Evolutionary conservation across 352 stramenopile genomes (phyloP).

Genomic region (Phytopythium ostracodes): DNA sequence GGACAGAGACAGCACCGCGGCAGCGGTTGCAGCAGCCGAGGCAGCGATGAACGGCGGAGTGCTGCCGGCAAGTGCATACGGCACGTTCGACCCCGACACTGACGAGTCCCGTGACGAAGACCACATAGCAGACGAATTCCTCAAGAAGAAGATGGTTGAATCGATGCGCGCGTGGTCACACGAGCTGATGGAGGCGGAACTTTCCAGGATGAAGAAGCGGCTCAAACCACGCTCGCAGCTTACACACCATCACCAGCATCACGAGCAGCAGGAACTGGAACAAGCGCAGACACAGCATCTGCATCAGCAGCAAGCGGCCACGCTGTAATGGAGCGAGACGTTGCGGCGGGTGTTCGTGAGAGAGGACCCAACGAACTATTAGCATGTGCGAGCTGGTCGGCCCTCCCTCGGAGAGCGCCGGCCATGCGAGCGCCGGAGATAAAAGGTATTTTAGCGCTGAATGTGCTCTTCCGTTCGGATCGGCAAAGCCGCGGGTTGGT

Average conservation of each 20-base stretch:
- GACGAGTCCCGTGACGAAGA: conserved; percentile 35
- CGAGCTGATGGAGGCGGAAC: conserved; percentile 62
- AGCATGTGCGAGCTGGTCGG: background rate
- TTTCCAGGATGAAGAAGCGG: conserved; percentile 65
- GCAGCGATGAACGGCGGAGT: conserved; percentile 12
- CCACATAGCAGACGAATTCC: conserved; percentile 40
- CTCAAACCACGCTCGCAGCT: conserved; percentile 38
- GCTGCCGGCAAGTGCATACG: conserved; percentile 23
- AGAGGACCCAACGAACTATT: background rate
- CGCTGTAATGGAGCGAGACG: conserved; percentile 23
- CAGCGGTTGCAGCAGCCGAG: background rate
- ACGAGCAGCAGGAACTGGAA: conserved; percentile 5
- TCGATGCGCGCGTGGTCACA: conserved; percentile 64
- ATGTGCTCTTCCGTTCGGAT: background rate
- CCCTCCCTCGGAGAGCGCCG: background rate
- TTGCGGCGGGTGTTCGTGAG: background rate
- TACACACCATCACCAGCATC: conserved; percentile 4
- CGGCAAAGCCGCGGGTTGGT: background rate
- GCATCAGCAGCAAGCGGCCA: conserved; percentile 30
- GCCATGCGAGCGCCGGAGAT: background rate
- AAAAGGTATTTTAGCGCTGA: background rate
- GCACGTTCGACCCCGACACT: conserved; percentile 4
- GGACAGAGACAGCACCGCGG: background rate
- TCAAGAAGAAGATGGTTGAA: conserved; percentile 80
- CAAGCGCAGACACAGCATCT: conserved; percentile 3